Percentiles rank a stretch among this genome's conserved stretches.
These are phyloP conservation scores for Capsicum baccatum DNA, from an alignment of 257 asterid species.

Conservation along the genomic window DNA sequence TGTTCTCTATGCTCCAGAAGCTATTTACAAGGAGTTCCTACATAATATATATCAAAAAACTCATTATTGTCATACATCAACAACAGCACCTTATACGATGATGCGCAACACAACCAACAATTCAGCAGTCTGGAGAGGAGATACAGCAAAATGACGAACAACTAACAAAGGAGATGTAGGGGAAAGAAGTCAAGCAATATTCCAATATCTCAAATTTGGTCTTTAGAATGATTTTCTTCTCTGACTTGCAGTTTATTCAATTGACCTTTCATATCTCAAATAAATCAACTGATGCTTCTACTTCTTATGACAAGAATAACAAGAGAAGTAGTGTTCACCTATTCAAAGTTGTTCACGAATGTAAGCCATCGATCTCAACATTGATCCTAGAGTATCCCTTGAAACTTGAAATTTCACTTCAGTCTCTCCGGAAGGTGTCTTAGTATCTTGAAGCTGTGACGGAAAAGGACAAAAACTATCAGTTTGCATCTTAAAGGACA, in stretches of 20 bases:
- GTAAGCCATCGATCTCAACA: conserved; percentile 81
- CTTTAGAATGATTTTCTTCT: conserved; percentile 1
- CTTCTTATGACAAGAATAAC: conserved; percentile 23
- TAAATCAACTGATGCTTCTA: conserved; percentile 11
- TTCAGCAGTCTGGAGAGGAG: background rate
- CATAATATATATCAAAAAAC: background rate
- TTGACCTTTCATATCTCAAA: conserved; percentile 6
- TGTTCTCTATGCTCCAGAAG: background rate
- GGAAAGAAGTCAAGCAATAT: conserved; percentile 8
- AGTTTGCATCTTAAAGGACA: background rate
- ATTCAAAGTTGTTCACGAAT: conserved; percentile 70
- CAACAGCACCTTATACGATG: background rate
- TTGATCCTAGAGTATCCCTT: conserved; percentile 70
- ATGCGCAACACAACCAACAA: background rate
- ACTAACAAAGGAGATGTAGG: conserved; percentile 13
- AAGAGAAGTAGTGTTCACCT: conserved; percentile 47
- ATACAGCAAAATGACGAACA: conserved; percentile 16
- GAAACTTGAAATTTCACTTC: conserved; percentile 90
- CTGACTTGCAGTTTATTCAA: background rate
- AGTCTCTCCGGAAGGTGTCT: conserved; percentile 63
- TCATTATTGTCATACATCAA: background rate
- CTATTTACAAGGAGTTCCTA: conserved; percentile 20
- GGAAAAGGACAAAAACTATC: conserved; percentile 26
- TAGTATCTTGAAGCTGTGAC: conserved; percentile 67
- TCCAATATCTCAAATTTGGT: conserved; percentile 22